phyloP scores from a whole-genome alignment of 1,284 basidiomycete species.

The Peniophora sp. region DNA sequence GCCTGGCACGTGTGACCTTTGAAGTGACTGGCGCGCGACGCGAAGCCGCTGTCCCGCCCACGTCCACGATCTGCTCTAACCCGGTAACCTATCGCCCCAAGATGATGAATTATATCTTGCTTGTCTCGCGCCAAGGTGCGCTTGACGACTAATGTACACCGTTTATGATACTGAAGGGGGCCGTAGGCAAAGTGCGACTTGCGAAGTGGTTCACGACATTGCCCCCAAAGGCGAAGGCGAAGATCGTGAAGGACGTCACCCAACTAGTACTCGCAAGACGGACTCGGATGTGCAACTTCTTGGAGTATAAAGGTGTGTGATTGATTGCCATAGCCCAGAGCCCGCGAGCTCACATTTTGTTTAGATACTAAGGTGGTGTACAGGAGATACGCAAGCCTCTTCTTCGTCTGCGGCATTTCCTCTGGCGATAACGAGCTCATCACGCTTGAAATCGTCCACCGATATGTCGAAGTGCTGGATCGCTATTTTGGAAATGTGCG shows the following conservation, averaged over 20 bases:
- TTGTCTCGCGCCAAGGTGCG: slow-evolving; percentile 87
- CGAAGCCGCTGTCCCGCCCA: too few relatives aligned
- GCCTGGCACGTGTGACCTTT: too few relatives aligned
- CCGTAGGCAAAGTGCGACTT: slow-evolving; percentile 88
- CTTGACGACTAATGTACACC: neutral
- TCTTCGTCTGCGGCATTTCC: slow-evolving; percentile 94
- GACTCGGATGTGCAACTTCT: slow-evolving; percentile 98
- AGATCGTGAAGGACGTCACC: slow-evolving; percentile 99
- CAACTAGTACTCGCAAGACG: slow-evolving; percentile 94
- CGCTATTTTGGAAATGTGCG: slow-evolving; percentile 97
- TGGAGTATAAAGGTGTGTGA: slow-evolving; percentile 92
- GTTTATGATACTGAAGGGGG: neutral
- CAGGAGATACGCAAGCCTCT: slow-evolving; percentile 93
- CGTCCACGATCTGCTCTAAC: too few relatives aligned
- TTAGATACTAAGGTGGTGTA: slow-evolving; percentile 95
- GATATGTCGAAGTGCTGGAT: slow-evolving; percentile 98
- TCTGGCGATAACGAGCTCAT: slow-evolving; percentile 88
- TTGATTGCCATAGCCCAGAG: neutral
- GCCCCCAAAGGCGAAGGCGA: slow-evolving; percentile 88
- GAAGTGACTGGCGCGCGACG: too few relatives aligned
- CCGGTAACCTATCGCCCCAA: neutral
- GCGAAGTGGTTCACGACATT: slow-evolving; percentile 99
- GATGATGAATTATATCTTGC: slow-evolving; percentile 46
- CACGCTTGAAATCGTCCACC: slow-evolving; percentile 94
- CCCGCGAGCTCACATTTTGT: neutral